phyloP scores from a whole-genome alignment of 371 early-diverging fungal species.

The Mortierella sp. region DNA sequence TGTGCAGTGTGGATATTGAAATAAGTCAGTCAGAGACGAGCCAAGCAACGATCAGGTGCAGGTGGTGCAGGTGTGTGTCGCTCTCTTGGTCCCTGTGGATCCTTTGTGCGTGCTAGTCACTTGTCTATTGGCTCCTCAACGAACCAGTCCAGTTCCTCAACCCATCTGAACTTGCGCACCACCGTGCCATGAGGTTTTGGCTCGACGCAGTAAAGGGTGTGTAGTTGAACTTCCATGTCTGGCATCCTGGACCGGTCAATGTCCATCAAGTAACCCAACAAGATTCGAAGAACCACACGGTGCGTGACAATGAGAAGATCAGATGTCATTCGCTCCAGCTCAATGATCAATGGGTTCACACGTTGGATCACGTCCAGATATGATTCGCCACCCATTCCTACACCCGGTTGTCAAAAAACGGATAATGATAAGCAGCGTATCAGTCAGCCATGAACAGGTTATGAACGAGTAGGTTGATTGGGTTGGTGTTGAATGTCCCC shows the following conservation, averaged over 20 bases:
- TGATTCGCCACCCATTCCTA: slow-evolving; percentile 81
- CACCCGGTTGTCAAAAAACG: too few relatives aligned
- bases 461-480: too few relatives aligned
- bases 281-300: slow-evolving; percentile 76
- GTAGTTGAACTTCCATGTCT: slow-evolving; percentile 65
- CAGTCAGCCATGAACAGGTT: too few relatives aligned
- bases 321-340: slow-evolving; percentile 83
- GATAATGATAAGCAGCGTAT: too few relatives aligned
- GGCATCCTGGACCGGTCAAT: slow-evolving; percentile 78
- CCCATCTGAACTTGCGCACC: slow-evolving; percentile 63
- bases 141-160: slow-evolving; percentile 64
- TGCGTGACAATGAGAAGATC: slow-evolving; percentile 82
- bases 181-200: slow-evolving; percentile 90
- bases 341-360: slow-evolving; percentile 83
- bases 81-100: too few relatives aligned
- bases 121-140: slow-evolving; percentile 33
- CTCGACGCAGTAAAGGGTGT: slow-evolving; percentile 67
- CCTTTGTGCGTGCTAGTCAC: too few relatives aligned
- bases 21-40: too few relatives aligned
- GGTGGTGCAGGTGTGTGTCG: too few relatives aligned
- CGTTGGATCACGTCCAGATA: slow-evolving; percentile 89
- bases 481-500: too few relatives aligned
- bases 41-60: too few relatives aligned
- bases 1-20: too few relatives aligned
- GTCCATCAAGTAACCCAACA: slow-evolving; percentile 81